Base-by-base conservation (phyloP, 179 eudicot genomes). In the Beta corolliflora region DNA sequence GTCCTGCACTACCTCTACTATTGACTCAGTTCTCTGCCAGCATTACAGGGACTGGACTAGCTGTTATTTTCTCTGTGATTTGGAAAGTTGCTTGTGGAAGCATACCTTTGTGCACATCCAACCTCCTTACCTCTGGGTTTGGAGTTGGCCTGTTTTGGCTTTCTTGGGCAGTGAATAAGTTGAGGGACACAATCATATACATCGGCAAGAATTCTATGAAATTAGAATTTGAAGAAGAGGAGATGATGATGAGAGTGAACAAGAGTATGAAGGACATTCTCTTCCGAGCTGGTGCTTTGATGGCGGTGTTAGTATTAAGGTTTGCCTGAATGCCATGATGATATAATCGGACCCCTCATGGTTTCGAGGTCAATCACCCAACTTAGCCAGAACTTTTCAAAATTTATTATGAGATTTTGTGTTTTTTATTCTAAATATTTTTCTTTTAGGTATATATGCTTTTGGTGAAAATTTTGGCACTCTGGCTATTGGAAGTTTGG, bases 21-120 rank as follows among this genome's bases (percentile, higher is more conserved):
- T 87, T 94, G 77, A 94, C 90, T 19, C 93, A 89, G 56, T 86
- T 88, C 84, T 93, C 98, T 3, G 92, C 98, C 80, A 93, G 87
- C 86, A 93, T 94, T 18, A 93, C 98, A 1, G 98, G 98, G 48
- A 88, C 93, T 7, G 98, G 98, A n/a, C 84, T 94, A 58, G 97
- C 94, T 46, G 90, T 94, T 65, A 83, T 93, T 36, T 88, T 91
- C 79, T 88, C 92, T 3, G 91, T 89, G 59, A 6, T 89, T 76
- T 89, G 84, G 72, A 91, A 91, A 84, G 77, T 89, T 50, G 91
- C 87, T 58, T 89, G 84, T 84, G 87, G 92, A 52, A 87, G 86
- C 45, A 71, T 84, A 23, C 92, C 89, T 21, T 87, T 91, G 63
- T 87, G 89, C 73, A 45, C 90, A 15, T 80, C 93, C 73, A 91